A percentile compares a stretch with the other conserved stretches of the same genome.
Evolutionary conservation across 2,329 filamentous ascomycete species (phyloP).

Genomic region (Claviceps arundinis): DNA sequence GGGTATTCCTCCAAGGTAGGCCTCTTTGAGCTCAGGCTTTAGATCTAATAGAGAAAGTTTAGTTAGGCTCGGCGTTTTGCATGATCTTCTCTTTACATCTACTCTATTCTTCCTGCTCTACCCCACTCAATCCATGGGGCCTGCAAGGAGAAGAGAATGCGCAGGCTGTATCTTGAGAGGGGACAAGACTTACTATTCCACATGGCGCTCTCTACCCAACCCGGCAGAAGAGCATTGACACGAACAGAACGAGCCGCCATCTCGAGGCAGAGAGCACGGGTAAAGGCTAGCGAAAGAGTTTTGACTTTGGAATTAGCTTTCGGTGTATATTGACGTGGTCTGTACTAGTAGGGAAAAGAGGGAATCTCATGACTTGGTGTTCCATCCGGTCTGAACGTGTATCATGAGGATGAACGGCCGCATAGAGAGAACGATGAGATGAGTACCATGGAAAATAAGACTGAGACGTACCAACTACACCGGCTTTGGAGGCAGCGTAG

Average conservation of each 20-base stretch:
- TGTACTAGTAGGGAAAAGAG: constrained; percentile 7
- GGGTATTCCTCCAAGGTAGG: constrained; percentile 43
- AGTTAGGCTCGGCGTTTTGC: constrained; percentile 11
- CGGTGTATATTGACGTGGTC: neutral
- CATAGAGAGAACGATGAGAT: constrained; percentile 4
- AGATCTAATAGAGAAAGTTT: constrained; percentile 25
- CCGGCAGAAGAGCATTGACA: constrained; percentile 70
- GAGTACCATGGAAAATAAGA: neutral
- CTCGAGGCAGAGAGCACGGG: constrained; percentile 51
- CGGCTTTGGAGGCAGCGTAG: constrained; percentile 72
- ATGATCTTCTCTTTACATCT: neutral
- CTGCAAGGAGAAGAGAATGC: neutral
- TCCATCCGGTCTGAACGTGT: no score
- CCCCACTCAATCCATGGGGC: neutral
- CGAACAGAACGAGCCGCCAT: constrained; percentile 49
- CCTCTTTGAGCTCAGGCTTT: constrained; percentile 23
- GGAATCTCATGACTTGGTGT: no score
- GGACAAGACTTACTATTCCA: constrained; percentile 43
- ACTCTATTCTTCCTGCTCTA: neutral
- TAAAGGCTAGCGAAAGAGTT: constrained; percentile 40
- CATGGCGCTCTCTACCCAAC: constrained; percentile 75
- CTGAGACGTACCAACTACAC: constrained; percentile 47
- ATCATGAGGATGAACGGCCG: neutral
- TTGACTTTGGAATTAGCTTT: constrained; percentile 1
- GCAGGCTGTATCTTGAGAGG: constrained; percentile 3